A percentile compares a stretch with the other conserved stretches of the same genome.
These are phyloP conservation scores for Edaphochlamys debaryana DNA, from an alignment of 139 green algal genomes.

Conservation along the genomic window DNA sequence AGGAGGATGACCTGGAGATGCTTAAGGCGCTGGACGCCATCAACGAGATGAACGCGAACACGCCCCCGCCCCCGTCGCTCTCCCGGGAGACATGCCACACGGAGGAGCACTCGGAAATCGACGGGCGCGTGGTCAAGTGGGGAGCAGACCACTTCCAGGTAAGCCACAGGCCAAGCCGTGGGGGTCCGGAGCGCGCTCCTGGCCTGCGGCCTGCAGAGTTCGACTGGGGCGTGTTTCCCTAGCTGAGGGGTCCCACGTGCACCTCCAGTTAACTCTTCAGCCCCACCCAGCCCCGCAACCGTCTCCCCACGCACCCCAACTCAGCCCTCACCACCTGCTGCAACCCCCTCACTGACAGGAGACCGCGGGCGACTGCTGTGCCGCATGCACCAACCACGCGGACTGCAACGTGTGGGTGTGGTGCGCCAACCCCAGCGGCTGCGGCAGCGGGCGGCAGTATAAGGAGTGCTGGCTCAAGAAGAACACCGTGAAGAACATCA, in stretches of 20 bases:
- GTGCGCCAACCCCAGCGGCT: slow-evolving; percentile 49
- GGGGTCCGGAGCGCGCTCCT: too few relatives aligned
- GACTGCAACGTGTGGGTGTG: slow-evolving; percentile 67
- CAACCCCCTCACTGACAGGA: too few relatives aligned
- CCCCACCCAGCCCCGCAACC: too few relatives aligned
- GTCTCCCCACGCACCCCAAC: too few relatives aligned
- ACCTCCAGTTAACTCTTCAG: too few relatives aligned
- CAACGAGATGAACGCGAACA: slow-evolving; percentile 33
- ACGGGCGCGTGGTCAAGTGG: slow-evolving; percentile 53
- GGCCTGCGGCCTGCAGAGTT: too few relatives aligned
- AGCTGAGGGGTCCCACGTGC: too few relatives aligned
- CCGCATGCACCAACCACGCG: slow-evolving; percentile 34
- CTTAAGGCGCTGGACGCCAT: slow-evolving; percentile 20
- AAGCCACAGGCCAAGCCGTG: too few relatives aligned
- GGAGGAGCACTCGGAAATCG: slow-evolving; percentile 47
- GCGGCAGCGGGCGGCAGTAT: slow-evolving; percentile 40
- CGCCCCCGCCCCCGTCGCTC: slow-evolving; percentile 15
- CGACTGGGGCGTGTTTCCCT: too few relatives aligned
- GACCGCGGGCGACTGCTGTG: slow-evolving; percentile 44
- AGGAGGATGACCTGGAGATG: slow-evolving; percentile 39
- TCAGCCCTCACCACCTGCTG: too few relatives aligned
- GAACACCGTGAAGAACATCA: slow-evolving; percentile 40
- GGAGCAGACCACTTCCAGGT: slow-evolving; percentile 49
- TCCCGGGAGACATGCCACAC: slow-evolving; percentile 36
- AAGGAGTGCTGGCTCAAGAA: slow-evolving; percentile 69